phyloP scores from a whole-genome alignment of 192 early-diverging fungal genomes.

The Gryganskiella cystojenkinii region DNA sequence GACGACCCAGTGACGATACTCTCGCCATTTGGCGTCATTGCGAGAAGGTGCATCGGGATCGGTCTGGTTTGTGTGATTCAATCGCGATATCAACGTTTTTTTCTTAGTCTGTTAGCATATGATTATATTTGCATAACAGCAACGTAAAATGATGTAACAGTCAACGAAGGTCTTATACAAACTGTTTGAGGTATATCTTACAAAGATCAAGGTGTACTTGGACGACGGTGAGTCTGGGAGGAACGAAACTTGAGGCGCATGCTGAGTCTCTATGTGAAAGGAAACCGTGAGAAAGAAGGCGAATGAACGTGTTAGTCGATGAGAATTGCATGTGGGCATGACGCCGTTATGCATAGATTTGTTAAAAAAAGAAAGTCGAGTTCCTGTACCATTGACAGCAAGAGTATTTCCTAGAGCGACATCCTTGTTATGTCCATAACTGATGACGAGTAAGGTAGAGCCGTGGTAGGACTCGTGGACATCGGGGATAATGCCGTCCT shows the following conservation, averaged over 20 bases:
- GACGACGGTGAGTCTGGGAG: conserved; percentile 18
- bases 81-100: not conserved
- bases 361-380: not conserved
- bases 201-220: conserved; percentile 49
- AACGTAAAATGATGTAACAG: not conserved
- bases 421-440: conserved; percentile 32
- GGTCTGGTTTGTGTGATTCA: conserved; percentile 27
- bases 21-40: conserved; percentile 47
- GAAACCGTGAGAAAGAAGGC: not conserved
- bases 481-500: conserved; percentile 58
- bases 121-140: not conserved
- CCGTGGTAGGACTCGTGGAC: conserved; percentile 33
- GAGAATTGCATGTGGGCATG: not conserved
- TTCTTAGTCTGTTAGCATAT: not conserved
- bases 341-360: not conserved
- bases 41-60: conserved; percentile 69
- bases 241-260: conserved; percentile 33
- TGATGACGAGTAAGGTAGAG: conserved; percentile 28
- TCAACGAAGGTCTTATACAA: no score
- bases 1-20: conserved; percentile 69
- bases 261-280: conserved; percentile 34
- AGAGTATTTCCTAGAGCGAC: conserved; percentile 40
- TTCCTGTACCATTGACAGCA: conserved; percentile 26
- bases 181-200: no score
- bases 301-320: not conserved